Evolutionary conservation across 495 filamentous ascomycete species (phyloP), one percentile per base, ranked within the genome.

Genomic region (Penicillium egyptiacum): DNA sequence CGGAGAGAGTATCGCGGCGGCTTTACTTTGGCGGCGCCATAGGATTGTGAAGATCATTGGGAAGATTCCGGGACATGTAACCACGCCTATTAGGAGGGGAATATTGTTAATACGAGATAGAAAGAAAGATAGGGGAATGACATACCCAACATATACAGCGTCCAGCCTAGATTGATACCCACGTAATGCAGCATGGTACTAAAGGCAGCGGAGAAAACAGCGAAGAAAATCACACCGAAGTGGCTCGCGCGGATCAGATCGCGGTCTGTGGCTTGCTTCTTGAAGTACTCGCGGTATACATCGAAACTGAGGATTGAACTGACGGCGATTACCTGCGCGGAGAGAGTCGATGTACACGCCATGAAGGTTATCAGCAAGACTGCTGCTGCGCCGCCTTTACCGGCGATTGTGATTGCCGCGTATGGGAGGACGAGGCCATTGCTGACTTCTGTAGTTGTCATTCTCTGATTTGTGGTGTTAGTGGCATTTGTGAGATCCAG

Each of bases 1-100:
- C 0, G 80, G 78, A 6, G 73, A 70, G 3, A 79, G 58, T 19
- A 79, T 75, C 4, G 77, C 74, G 3, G 75, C 78, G 0, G 68
- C 59, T 46, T 62, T 72, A 51, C 67, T 77, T 62, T 81, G 79
- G 8, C 70, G 65, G 2, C 62, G 63, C 80, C 80, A 82, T 40
- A 81, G 70, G 50, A 83, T 67, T 11, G 79, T 78, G 55, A 79
- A 79, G 1, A 74, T 70, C 63, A 79, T 75, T 7, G 80, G 79
- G 53, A 83, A 75, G 54, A 82, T 73, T 2, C 71, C 77, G 3
- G 75, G 71, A 39, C 72, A 78, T 11, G 74, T 73, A 0, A 81
- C 66, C 14, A 75, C 68, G 17, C 72, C 72, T 69, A 40, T 37
- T 25, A 1, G 7, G 23, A n/a, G 23, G 20, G 6, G 10, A 33